phyloP scores from a whole-genome alignment of 1,284 basidiomycete genomes.

The Cryptococcus wingfieldii region DNA sequence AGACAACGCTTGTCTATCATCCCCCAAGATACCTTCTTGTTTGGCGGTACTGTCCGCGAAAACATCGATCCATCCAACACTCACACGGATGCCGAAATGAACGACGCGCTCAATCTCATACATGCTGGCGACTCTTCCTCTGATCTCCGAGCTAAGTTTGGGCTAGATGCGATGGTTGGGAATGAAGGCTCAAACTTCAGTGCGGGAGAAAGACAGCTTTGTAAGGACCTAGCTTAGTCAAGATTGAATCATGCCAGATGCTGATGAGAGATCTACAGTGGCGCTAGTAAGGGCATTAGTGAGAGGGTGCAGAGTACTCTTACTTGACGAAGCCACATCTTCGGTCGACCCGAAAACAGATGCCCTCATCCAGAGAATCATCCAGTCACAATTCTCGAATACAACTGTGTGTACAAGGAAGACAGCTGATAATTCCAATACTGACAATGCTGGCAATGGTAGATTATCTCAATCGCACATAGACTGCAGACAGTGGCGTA shows the following conservation, averaged over 20 bases:
- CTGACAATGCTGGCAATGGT: neutral
- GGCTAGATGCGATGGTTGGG: slow-evolving; percentile 52
- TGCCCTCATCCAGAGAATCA: slow-evolving; percentile 66
- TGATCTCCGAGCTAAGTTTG: slow-evolving; percentile 50
- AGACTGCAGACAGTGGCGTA: slow-evolving; percentile 65
- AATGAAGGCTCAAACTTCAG: slow-evolving; percentile 50
- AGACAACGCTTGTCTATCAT: slow-evolving; percentile 63
- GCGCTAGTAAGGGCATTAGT: slow-evolving; percentile 66
- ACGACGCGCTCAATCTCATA: slow-evolving; percentile 53
- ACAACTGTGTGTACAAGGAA: slow-evolving; percentile 21
- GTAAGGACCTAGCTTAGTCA: slow-evolving; percentile 8
- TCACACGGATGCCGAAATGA: slow-evolving; percentile 55
- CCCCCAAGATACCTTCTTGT: slow-evolving; percentile 43
- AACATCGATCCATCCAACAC: slow-evolving; percentile 54
- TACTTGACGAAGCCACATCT: slow-evolving; percentile 54
- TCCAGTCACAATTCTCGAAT: slow-evolving; percentile 62
- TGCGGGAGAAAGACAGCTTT: slow-evolving; percentile 52
- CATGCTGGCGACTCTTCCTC: slow-evolving; percentile 31
- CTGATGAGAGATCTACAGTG: slow-evolving; percentile 33
- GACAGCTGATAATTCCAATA: neutral
- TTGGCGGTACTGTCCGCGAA: slow-evolving; percentile 43
- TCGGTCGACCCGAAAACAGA: slow-evolving; percentile 77
- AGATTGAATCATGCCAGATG: neutral
- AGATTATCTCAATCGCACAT: slow-evolving; percentile 67
- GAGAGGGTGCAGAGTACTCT: slow-evolving; percentile 64